Percentiles rank a stretch among this genome's conserved stretches.
Conservation (phyloP, 257 asterid species). For the Fraxinus anomala region DNA sequence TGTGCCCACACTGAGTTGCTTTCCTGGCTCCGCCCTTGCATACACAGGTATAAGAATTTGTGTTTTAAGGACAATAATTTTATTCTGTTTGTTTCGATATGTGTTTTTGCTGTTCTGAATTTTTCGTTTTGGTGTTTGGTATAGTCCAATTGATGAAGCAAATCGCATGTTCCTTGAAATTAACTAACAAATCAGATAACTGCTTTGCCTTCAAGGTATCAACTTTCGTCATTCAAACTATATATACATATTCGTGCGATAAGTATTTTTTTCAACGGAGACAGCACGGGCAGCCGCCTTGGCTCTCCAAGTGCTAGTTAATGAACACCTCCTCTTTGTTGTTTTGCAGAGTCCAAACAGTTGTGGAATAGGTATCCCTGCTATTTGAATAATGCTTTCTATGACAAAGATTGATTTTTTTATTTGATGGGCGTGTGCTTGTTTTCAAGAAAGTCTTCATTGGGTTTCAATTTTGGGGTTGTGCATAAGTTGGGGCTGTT, state of each 20-base stretch:
- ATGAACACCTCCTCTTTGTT: constrained; percentile 8
- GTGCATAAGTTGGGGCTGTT: constrained; percentile 29
- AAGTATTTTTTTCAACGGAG: no score
- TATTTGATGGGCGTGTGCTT: constrained; percentile 53
- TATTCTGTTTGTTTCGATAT: constrained; percentile 36
- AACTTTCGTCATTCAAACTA: constrained; percentile 13
- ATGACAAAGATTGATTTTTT: constrained; percentile 28
- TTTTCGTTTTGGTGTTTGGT: constrained; percentile 23
- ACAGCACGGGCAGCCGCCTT: no score
- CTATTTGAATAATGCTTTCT: not conserved
- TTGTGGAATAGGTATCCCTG: not conserved
- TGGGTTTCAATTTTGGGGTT: constrained; percentile 26
- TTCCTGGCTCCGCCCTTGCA: not conserved
- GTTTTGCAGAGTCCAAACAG: constrained; percentile 11
- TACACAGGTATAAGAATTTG: constrained; percentile 21
- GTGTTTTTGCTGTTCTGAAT: constrained; percentile 17
- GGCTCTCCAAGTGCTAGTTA: not conserved
- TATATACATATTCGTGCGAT: not conserved
- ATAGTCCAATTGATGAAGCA: constrained; percentile 85
- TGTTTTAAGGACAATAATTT: constrained; percentile 15
- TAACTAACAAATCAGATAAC: constrained; percentile 60
- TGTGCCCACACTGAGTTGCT: no score
- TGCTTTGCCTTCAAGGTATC: constrained; percentile 80
- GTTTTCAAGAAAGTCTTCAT: constrained; percentile 33
- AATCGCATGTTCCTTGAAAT: constrained; percentile 76